Conservation (phyloP, 768 basidiomycete species). For the Nidularia pulvinata region DNA sequence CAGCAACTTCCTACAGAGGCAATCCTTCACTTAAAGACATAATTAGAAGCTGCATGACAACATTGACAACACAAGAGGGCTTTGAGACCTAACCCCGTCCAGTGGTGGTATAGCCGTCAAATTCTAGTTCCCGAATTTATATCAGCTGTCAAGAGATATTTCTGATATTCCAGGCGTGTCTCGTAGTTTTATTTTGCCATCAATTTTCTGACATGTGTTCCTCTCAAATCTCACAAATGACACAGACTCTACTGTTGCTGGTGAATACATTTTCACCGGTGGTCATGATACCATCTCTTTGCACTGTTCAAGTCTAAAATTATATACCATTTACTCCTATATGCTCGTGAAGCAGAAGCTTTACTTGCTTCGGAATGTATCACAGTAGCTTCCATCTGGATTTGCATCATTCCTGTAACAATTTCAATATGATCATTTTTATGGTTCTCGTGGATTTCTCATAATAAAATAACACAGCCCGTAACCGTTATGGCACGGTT, state of each 20-base stretch:
- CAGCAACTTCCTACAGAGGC: not conserved
- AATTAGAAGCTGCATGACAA: not conserved
- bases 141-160: conserved; percentile 11
- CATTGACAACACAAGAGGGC: conserved; percentile 4
- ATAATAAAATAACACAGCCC: too few species aligned
- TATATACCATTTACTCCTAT: not conserved
- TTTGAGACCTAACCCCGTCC: conserved; percentile 10
- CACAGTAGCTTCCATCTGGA: not conserved
- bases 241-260: not conserved
- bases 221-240: too few species aligned
- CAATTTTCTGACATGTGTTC: not conserved
- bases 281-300: not conserved
- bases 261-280: not conserved
- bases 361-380: not conserved
- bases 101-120: conserved; percentile 13
- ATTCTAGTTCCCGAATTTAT: conserved; percentile 15
- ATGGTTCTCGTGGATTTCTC: not conserved
- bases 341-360: not conserved
- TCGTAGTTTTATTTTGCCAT: not conserved
- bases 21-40: not conserved
- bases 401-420: not conserved
- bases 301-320: not conserved
- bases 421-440: not conserved
- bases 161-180: conserved; percentile 15
- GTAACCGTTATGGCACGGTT: too few species aligned